phyloP scores from a whole-genome alignment of 73 alveolate genomes.

The Paramecium bursaria region DNA sequence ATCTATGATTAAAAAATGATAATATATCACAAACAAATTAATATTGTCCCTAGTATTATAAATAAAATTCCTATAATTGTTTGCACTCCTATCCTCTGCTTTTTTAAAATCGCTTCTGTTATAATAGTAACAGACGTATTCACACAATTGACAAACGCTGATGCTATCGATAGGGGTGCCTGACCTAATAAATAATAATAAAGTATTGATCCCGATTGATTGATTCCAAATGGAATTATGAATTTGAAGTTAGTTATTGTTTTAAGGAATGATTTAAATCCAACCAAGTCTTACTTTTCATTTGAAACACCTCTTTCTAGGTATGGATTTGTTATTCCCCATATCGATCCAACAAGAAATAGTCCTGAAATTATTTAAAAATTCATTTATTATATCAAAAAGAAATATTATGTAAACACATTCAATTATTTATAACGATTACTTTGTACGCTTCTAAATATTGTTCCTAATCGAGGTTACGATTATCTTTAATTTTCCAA shows the following conservation, averaged over 20 bases:
- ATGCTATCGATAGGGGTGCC: constrained; percentile 67
- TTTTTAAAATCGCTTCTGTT: constrained; percentile 62
- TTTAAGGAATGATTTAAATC: constrained; percentile 61
- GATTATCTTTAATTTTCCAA: too few species aligned
- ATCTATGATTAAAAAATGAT: too few species aligned
- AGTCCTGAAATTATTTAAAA: constrained; percentile 54
- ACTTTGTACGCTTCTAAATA: too few species aligned
- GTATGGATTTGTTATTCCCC: constrained; percentile 82
- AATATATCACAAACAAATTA: too few species aligned
- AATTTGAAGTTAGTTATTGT: constrained; percentile 70
- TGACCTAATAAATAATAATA: constrained; percentile 71
- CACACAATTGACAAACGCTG: constrained; percentile 70
- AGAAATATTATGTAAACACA: too few species aligned
- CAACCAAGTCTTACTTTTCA: constrained; percentile 38
- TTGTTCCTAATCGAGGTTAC: too few species aligned
- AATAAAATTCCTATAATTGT: constrained; percentile 66
- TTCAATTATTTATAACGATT: too few species aligned
- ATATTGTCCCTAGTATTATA: constrained; percentile 58
- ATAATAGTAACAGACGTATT: constrained; percentile 64
- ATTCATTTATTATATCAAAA: too few species aligned
- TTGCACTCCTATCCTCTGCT: constrained; percentile 13
- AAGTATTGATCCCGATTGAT: constrained; percentile 73
- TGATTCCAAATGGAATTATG: constrained; percentile 74
- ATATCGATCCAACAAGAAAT: constrained; percentile 73
- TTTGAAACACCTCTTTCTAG: constrained; percentile 77